phyloP scores from a whole-genome alignment of 352 stramenopile genomes.

The Pythium phragmitis region DNA sequence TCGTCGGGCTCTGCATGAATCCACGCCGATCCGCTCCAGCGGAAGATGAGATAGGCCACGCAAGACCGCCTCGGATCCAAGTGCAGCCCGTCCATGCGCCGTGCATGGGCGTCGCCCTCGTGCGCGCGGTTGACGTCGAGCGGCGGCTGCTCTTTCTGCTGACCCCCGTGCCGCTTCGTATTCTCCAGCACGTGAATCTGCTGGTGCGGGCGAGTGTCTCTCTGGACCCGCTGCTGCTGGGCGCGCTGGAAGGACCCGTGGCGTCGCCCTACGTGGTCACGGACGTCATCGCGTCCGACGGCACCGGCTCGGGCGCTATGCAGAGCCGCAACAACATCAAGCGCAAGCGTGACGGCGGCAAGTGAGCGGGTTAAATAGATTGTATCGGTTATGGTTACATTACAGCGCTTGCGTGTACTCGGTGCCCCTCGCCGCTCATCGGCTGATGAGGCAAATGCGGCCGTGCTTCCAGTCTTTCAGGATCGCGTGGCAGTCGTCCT shows the following conservation, averaged over 20 bases:
- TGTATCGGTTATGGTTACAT: neutral
- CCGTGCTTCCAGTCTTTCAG: slow-evolving; percentile 42
- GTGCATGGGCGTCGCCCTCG: slow-evolving; percentile 64
- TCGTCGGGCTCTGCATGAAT: slow-evolving; percentile 79
- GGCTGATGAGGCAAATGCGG: slow-evolving; percentile 54
- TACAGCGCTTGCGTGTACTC: neutral
- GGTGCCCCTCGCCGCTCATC: slow-evolving; percentile 18
- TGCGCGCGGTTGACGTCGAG: slow-evolving; percentile 59
- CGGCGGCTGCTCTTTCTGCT: slow-evolving; percentile 63
- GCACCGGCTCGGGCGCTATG: slow-evolving; percentile 75
- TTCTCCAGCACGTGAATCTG: slow-evolving; percentile 69
- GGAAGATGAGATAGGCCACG: neutral
- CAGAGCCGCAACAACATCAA: slow-evolving; percentile 89
- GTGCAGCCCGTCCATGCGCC: slow-evolving; percentile 51
- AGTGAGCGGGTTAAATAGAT: slow-evolving; percentile 17
- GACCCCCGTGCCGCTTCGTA: slow-evolving; percentile 50
- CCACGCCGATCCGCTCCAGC: slow-evolving; percentile 2
- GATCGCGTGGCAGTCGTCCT: slow-evolving; percentile 44
- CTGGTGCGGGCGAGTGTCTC: slow-evolving; percentile 69
- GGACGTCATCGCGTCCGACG: slow-evolving; percentile 67
- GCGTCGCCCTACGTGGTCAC: slow-evolving; percentile 65
- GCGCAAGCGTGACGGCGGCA: slow-evolving; percentile 67
- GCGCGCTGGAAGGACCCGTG: slow-evolving; percentile 37
- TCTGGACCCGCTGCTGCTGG: slow-evolving; percentile 55
- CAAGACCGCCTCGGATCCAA: slow-evolving; percentile 55